These are phyloP conservation scores for Mycena citricolor DNA, from an alignment of 1,284 basidiomycete genomes.

Conservation along the genomic window DNA sequence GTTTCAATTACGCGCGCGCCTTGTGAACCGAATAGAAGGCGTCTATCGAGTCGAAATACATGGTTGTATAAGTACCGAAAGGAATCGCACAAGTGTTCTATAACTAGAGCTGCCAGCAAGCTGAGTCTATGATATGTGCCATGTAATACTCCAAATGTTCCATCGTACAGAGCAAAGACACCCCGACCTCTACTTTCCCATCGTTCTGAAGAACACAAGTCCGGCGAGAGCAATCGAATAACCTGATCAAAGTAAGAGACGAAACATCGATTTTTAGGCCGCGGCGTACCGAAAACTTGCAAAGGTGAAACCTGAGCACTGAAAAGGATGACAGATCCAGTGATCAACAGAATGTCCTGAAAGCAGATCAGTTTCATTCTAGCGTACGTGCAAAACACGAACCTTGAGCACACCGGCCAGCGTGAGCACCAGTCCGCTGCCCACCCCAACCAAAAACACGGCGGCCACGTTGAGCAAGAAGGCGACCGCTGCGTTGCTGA, in stretches of 20 bases:
- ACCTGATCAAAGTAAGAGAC: slow-evolving; percentile 40
- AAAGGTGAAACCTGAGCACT: slow-evolving; percentile 76
- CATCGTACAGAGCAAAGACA: too few relatives aligned
- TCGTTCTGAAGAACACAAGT: slow-evolving; percentile 78
- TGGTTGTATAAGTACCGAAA: neutral
- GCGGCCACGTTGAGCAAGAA: slow-evolving; percentile 93
- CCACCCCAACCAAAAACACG: slow-evolving; percentile 91
- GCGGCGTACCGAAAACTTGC: slow-evolving; percentile 77
- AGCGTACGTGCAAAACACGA: slow-evolving; percentile 23
- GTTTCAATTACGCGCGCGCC: too few relatives aligned
- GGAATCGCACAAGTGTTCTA: too few relatives aligned
- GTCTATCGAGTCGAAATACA: neutral
- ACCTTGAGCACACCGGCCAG: slow-evolving; percentile 95
- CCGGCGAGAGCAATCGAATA: slow-evolving; percentile 84
- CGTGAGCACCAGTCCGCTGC: slow-evolving; percentile 86
- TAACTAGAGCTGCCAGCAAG: slow-evolving; percentile 15
- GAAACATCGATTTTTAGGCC: slow-evolving; percentile 1
- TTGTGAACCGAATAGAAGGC: too few relatives aligned
- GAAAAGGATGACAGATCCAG: slow-evolving; percentile 85
- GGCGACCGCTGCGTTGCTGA: slow-evolving; percentile 86
- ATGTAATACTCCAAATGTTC: too few relatives aligned
- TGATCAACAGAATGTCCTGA: slow-evolving; percentile 91
- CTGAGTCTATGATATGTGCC: too few relatives aligned
- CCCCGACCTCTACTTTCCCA: slow-evolving; percentile 51
- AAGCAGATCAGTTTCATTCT: too few relatives aligned